Conservation (phyloP, 768 basidiomycete genomes). For the Hygrocybe punicea region DNA sequence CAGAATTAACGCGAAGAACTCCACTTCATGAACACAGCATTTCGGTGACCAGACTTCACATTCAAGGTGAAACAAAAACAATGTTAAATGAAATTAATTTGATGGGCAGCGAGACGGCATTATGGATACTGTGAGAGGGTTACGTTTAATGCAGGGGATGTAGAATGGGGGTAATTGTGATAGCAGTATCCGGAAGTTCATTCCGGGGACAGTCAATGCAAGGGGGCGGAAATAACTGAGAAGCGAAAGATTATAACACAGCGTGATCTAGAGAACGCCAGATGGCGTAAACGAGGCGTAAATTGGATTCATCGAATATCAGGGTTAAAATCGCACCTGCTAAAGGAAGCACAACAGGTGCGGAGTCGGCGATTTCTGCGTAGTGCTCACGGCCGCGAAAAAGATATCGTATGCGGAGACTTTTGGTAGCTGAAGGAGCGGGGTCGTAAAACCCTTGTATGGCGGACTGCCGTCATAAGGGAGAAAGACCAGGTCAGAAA, state of each 20-base stretch:
- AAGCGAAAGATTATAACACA: not conserved
- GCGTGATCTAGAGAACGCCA: not conserved
- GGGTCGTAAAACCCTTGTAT: constrained; percentile 90
- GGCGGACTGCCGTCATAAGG: constrained; percentile 45
- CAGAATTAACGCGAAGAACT: too few species aligned
- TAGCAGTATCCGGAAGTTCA: too few species aligned
- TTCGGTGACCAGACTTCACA: too few species aligned
- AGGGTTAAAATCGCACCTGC: constrained; percentile 50
- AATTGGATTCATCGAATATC: not conserved
- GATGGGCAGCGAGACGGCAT: too few species aligned
- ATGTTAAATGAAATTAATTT: too few species aligned
- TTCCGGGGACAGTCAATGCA: too few species aligned
- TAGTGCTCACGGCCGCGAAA: constrained; percentile 75
- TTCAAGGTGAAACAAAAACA: too few species aligned
- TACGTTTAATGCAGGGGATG: too few species aligned
- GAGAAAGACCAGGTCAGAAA: not conserved
- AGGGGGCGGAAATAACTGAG: not conserved
- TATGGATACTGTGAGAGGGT: too few species aligned
- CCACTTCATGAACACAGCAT: too few species aligned
- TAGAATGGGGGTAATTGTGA: too few species aligned
- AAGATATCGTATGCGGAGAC: constrained; percentile 66
- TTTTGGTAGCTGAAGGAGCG: constrained; percentile 67
- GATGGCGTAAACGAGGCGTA: not conserved
- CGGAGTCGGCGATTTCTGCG: constrained; percentile 70
- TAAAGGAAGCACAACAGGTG: constrained; percentile 69